Percentiles rank a stretch among this genome's conserved stretches.
These are phyloP conservation scores for Didymellaceae sp. DNA, from an alignment of 2,329 filamentous ascomycete species.

Conservation along the genomic window DNA sequence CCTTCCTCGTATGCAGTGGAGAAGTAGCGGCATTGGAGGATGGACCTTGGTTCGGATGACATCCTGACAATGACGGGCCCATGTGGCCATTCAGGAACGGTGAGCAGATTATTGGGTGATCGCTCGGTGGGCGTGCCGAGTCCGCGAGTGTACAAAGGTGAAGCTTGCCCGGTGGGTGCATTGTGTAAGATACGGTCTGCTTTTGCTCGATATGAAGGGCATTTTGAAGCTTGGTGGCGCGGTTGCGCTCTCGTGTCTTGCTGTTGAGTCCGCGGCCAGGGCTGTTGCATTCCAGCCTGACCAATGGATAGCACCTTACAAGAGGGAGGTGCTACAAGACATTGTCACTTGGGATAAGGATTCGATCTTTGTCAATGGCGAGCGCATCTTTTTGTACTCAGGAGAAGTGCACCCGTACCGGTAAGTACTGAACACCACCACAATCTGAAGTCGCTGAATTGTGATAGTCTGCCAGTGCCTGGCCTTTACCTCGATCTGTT, in stretches of 20 bases:
- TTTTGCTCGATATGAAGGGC: constrained; percentile 26
- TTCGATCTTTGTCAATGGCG: constrained; percentile 72
- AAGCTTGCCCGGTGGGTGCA: neutral
- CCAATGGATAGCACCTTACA: constrained; percentile 57
- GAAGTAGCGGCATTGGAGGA: constrained; percentile 10
- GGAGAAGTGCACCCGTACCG: constrained; percentile 63
- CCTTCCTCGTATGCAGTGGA: constrained; percentile 4
- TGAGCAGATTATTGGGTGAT: neutral
- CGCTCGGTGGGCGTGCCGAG: constrained; percentile 10
- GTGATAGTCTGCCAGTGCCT: constrained; percentile 63
- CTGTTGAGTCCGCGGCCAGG: constrained; percentile 54
- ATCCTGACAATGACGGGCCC: constrained; percentile 16
- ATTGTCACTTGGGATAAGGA: constrained; percentile 75
- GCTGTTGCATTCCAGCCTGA: constrained; percentile 59
- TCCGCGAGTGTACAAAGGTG: constrained; percentile 9
- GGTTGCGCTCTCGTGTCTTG: constrained; percentile 49
- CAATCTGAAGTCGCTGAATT: neutral
- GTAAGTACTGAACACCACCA: neutral
- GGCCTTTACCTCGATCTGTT: constrained; percentile 74
- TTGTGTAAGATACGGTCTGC: neutral
- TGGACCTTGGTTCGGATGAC: constrained; percentile 13
- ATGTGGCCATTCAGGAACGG: constrained; percentile 22
- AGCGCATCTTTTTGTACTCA: constrained; percentile 74
- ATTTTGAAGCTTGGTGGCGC: constrained; percentile 25
- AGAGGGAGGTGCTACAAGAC: constrained; percentile 61